Base-by-base conservation (phyloP, 2,329 filamentous ascomycete species). In the Clarireedia hainanense region DNA sequence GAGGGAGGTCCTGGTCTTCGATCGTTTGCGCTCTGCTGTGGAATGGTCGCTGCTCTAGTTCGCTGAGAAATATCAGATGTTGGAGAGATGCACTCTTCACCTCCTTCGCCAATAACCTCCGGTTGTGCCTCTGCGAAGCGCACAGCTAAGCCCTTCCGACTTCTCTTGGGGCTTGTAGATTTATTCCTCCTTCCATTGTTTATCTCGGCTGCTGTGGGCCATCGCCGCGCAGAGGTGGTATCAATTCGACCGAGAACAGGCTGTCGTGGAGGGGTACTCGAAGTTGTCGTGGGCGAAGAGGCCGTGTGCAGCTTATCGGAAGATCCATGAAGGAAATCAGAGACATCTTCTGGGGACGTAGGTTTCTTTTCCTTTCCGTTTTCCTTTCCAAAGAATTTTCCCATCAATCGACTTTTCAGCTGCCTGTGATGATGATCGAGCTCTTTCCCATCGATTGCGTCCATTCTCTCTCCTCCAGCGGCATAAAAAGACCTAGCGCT, bases 31-130 rank as follows among this genome's bases (percentile, higher is more conserved):
- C 42, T 55, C 24, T 55, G 52, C 42, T 60, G 63, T 9, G 49
- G 55, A 34, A 52, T 49, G 34, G 55, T 56, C n/a, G 66, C 57
- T 34, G 65, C 57, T 50, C 62, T 62, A 62, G 69, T 75, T 70
- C 79, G 85, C 42, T 47, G 42, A 67, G 75, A 78, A 54, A 96
- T 85, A 67, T 94, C 87, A 20, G 88, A 84, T 37, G 56, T 55
- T 47, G 58, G 58, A 6, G 47, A 46, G 15, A 54, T 52, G 54
- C 87, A 86, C 70, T 96, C 91, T 66, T 96, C 92, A 36, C 92
- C 92, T 57, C 92, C 92, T 70, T 92, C 86, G 47, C 92, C 92
- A 66, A 97, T 96, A 59, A 96, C 72, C 47, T 90, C 86, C 6
- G 91, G 91, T 54, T 79, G 76, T 9, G 78, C 79, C 63, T 88